Base-by-base conservation (phyloP, 108 stramenopile species). In the Schizochytrium sp. region DNA sequence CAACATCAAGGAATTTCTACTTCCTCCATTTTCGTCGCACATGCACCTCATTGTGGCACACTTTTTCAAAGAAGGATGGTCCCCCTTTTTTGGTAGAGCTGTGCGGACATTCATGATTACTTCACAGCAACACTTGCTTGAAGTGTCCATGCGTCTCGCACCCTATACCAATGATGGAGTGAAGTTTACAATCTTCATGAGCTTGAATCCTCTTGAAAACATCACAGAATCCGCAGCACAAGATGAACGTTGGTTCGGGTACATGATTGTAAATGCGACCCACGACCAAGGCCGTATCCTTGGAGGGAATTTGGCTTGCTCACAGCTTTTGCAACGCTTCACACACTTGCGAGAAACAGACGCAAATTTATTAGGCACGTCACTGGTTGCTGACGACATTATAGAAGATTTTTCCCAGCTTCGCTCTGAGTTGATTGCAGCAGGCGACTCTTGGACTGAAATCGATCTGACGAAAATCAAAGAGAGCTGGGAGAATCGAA, bases 21-120 rank as follows among this genome's bases (percentile, higher is more conserved):
- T 83, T 50, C 76, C 76, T 83, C 76, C 76, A n/a, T 55, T 83
- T 42, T 83, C 76, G 0, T 38, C 53, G 13, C 76, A 83, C 76
- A 49, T 83, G 76, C 50, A 83, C 38, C 28, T n/a, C 47, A 55
- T 55, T 28, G 53, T 83, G 13, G 5, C 8, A 0, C 38, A 17
- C 0, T 83, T 55, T 2, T 83, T 83, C 76, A 83, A 83, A 40
- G 53, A 49, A 13, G 76, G 76, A 0, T 55, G 53, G 47, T 49
- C 50, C 28, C 47, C 50, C 50, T 83, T 55, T 53, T 55, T 83
- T 3, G 76, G 53, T 13, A 17, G 53, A 7, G 50, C 76, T 55
- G 76, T 55, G 76, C 47, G 76, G 15, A 83, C 76, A 8, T 83
- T 83, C 28, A 17, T 83, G 1, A 53, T 83, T 0, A 38, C 50